Base-by-base conservation (phyloP, 2,329 filamentous ascomycete genomes). In the Mycosphaerella sp. region DNA sequence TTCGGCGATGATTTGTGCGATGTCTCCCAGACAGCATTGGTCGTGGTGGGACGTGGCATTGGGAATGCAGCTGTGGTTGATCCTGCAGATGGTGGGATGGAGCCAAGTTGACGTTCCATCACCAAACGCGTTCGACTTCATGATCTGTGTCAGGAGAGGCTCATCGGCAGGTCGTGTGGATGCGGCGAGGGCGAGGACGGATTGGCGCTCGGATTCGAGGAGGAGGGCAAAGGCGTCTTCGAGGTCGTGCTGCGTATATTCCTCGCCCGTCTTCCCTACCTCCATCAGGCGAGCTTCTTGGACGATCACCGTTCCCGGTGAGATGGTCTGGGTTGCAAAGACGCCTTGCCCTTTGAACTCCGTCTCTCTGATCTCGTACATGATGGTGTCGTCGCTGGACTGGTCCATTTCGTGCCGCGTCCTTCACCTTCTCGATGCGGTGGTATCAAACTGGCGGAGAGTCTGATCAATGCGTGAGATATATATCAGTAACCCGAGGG, bases 111-210 rank as follows among this genome's bases (percentile, higher is more conserved):
- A 17, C 4, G 25, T 14, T 6, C 44, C 44, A 30, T 55, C 42
- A 13, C 52, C 52, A 36, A 55, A 55, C 13, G 41, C 46, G 30
- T 55, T 55, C 10, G 52, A 47, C 28, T 47, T 51, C 48, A 51
- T 51, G 10, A 55, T 55, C 16, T 49, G 39, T 27, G 48, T 41
- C 2, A 55, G 7, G 21, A 18, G 39, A 6, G 48, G 47, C 9
- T 34, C 16, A n/a, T 35, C 34, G 32, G 39, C n/a, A 7, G 34
- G 25, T 14, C 40, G 41, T 12, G 39, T 25, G 18, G 37, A 44
- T 36, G 41, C 44, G 17, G 34, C 36, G 2, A 55, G 40, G 25
- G 44, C 25, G 25, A 51, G 36, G n/a, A 55, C 41, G 14, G 41
- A 10, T 32, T 48, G 25, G 43, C 44, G 28, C n/a, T 50, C 32